Base-by-base conservation (phyloP, 352 stramenopile species). In the Stephanocyclus meneghinianus region DNA sequence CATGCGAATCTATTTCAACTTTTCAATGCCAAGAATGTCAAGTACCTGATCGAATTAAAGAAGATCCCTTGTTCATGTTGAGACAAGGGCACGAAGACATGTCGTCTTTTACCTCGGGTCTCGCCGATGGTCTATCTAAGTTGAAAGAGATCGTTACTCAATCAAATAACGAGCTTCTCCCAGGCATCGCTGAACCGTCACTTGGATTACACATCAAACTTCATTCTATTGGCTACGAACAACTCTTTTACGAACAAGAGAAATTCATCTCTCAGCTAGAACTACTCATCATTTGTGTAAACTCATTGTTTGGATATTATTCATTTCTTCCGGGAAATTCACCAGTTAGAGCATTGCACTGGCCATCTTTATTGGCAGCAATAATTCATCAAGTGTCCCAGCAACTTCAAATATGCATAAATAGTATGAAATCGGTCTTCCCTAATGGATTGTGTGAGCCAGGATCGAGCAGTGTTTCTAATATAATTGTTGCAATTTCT, bases 31-130 rank as follows among this genome's bases (percentile, higher is more conserved):
- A 63, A 2, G 44, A 78, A 29, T 56, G 63, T 40, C 55, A 74
- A 18, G 9, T 55, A 16, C 7, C 10, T 35, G 42, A 47, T 42
- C 18, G 30, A 0, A 8, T 55, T 26, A 47, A 67, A 18, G 30
- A 69, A 42, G 67, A 81, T 53, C 76, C 76, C 48, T 40, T 83
- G 16, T 83, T 63, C 59, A 83, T 83, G 76, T 53, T 83, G 15
- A 26, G 76, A 29, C 21, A 78, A 59, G 76, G 69, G 8, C 53
- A 79, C 13, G 65, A 74, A 26, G 51, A 78, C 35, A 59, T 75
- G 37, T 45, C 44, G 47, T 26, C 40, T 29, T 59, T 67, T 35
- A 59, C 67, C 15, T 51, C 29, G 1, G 32, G 48, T 21, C 53
- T 74, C 29, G 18, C 29, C 2, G 62, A 51, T 48, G 42, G 15